Conservation (phyloP, 2,329 filamentous ascomycete genomes). For the Penicillium digitatum region DNA sequence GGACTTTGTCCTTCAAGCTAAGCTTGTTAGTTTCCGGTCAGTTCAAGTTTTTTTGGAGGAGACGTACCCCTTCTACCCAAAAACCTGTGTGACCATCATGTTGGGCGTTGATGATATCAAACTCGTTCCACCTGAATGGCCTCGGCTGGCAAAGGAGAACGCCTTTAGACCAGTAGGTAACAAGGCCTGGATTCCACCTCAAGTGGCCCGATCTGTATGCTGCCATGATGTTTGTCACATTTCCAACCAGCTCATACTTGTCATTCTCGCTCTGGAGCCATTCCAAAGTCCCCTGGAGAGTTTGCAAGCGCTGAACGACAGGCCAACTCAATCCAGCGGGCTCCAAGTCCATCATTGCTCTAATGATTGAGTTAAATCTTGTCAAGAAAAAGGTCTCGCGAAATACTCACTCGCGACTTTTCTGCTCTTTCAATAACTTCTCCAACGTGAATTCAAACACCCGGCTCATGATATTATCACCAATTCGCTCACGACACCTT, state of each 20-base stretch:
- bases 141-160: not conserved
- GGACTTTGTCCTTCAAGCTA: not conserved
- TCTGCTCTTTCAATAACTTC: not conserved
- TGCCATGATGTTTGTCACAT: not conserved
- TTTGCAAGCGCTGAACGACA: not conserved
- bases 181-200: not conserved
- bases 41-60: not conserved
- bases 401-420: not conserved
- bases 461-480: not conserved
- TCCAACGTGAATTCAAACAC: not conserved
- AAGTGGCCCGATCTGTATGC: not conserved
- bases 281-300: not conserved
- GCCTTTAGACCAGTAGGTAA: conserved; percentile 7
- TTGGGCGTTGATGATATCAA: not conserved
- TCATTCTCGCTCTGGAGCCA: not conserved
- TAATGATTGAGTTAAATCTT: not conserved
- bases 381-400: not conserved
- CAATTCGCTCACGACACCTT: conserved; percentile 1
- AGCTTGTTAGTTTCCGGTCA: not conserved
- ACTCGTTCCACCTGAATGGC: not conserved
- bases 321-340: not conserved
- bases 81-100: not conserved
- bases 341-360: not conserved
- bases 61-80: conserved; percentile 1
- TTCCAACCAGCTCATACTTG: not conserved